Evolutionary conservation across 805 yeast species (phyloP).

Genomic region (Candida xyloterini): DNA sequence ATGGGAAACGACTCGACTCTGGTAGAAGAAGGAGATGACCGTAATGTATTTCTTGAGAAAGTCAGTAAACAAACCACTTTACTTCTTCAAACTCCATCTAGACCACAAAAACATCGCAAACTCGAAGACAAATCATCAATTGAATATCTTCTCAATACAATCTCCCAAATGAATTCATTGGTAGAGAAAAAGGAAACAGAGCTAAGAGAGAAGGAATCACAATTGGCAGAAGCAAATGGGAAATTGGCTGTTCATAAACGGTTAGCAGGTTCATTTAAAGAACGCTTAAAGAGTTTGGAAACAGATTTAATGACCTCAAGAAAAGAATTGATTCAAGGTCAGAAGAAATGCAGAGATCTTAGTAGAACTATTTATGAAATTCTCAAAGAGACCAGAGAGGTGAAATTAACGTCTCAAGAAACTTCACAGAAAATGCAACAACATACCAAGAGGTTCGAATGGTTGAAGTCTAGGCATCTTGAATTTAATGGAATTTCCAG

Average conservation of each 20-base stretch:
- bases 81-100: slow-evolving; percentile 1
- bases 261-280: slow-evolving; percentile 11
- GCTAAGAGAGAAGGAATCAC: slow-evolving; percentile 4
- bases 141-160: slow-evolving; percentile 21
- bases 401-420: slow-evolving; percentile 7
- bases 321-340: slow-evolving; percentile 7
- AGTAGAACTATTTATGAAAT: slow-evolving; percentile 3
- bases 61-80: neutral
- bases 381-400: slow-evolving; percentile 9
- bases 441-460: slow-evolving; percentile 14
- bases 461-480: slow-evolving; percentile 16
- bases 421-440: slow-evolving; percentile 10
- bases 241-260: slow-evolving; percentile 7
- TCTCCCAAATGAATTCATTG: slow-evolving; percentile 12
- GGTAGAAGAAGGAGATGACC: slow-evolving; percentile 4
- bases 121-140: slow-evolving; percentile 14
- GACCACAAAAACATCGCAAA: slow-evolving; percentile 1
- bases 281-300: slow-evolving; percentile 6
- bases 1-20: slow-evolving; percentile 4
- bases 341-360: slow-evolving; percentile 3
- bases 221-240: slow-evolving; percentile 7
- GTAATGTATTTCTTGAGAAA: slow-evolving; percentile 5
- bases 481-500: slow-evolving; percentile 8
- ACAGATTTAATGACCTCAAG: slow-evolving; percentile 2
- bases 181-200: slow-evolving; percentile 5